phyloP scores from a whole-genome alignment of 225 moss, liverwort and hornwort species.

The Neckera pumila region DNA sequence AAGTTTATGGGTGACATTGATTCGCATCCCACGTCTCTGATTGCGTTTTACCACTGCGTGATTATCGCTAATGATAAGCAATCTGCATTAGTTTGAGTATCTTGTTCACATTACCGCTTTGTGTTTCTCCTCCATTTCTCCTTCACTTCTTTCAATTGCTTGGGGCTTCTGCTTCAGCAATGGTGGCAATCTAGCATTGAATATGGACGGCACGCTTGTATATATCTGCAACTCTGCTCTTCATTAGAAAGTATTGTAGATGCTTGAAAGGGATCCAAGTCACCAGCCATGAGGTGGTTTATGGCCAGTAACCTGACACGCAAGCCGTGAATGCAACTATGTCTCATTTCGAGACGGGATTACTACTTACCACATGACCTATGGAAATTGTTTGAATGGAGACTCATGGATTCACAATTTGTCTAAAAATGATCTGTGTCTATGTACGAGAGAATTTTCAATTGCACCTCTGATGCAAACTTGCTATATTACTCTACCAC shows the following conservation, averaged over 20 bases:
- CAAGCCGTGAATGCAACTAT: not conserved
- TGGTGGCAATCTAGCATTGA: not conserved
- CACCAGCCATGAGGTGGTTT: not conserved
- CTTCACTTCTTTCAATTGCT: not conserved
- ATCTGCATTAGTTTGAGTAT: not conserved
- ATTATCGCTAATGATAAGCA: not conserved
- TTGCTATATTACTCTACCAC: no score
- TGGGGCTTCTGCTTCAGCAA: not conserved
- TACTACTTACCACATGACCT: not conserved
- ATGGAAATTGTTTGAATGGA: not conserved
- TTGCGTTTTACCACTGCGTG: not conserved
- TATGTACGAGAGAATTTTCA: not conserved
- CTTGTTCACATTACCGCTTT: not conserved
- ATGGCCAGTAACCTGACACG: not conserved
- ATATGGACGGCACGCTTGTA: not conserved
- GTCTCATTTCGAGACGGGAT: not conserved
- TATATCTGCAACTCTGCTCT: no score
- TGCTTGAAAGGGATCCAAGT: not conserved
- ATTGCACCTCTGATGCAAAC: not conserved
- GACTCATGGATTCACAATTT: not conserved
- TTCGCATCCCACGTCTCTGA: not conserved
- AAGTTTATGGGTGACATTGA: not conserved
- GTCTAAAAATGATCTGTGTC: not conserved
- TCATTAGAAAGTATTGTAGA: not conserved
- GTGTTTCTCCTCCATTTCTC: no score